Base-by-base conservation (phyloP, 805 yeast species). In the Danielia reshetovae region DNA sequence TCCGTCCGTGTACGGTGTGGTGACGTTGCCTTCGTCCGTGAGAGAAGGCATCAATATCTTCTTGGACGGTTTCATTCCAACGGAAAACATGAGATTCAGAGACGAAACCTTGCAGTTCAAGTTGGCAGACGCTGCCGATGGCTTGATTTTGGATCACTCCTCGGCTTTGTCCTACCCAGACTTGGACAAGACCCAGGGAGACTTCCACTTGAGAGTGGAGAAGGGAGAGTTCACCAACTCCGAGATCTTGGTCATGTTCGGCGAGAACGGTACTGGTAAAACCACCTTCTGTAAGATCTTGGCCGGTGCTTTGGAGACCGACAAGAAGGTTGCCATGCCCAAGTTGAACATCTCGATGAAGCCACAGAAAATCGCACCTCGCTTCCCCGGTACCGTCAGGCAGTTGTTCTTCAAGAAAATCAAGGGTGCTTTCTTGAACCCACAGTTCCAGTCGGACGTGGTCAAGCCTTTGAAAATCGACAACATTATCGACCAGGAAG, bases 181-280 rank as follows among this genome's bases (percentile, higher is more conserved):
- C 19, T 82, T 93, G 95, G 56, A 62, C 37, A 89, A 87, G 75
- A 88, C 97, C 28, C 90, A 89, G 72, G 98, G 98, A 57, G 97
- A 89, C 64, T 93, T 93, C 84, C 79, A 77, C 57, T 74, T 93
- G 60, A 70, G 65, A 39, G 82, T 93, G 41, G 83, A 85, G 55
- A 56, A 76, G 29, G 99, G 99, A 68, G 89, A 83, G 39, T 93
- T 90, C 68, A 81, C 95, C 37, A 95, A 93, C 62, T 85, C 96
- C 27, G 98, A 93, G 71, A 93, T 93, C 52, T 75, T 93, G 54
- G 98, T 93, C 38, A 86, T 93, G 96, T 90, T 93, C 95, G 99
- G 99, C 60, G 98, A 93, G 70, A 93, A 93, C 64, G 99, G 99
- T 71, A 93, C 98, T 13, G 99, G 99, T 72, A 93, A 93, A 71